Base-by-base conservation (phyloP, 2,329 filamentous ascomycete genomes). In the Monilinia laxa region DNA sequence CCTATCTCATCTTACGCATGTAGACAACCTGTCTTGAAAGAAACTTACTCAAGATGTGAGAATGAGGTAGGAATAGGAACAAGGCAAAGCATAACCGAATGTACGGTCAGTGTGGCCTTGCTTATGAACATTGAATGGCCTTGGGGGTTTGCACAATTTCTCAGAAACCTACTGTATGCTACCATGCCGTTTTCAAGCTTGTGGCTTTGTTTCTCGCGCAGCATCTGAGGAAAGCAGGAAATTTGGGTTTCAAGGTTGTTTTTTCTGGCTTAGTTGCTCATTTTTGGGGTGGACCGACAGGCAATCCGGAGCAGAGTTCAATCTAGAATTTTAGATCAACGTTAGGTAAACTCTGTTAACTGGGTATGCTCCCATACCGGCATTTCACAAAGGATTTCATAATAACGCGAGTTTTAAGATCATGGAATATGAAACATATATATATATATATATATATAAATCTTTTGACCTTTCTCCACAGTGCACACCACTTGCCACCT, bases 251-350 rank as follows among this genome's bases (percentile, higher is more conserved):
- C 54, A 42, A 45, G 42, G 42, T 54, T 63, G n/a, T 6, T 53
- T 49, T 18, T 54, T 52, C 14, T 3, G 28, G 7, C 35, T 31
- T 54, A 54, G 28, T 31, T 35, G 3, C 38, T 25, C 25, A 31
- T 25, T 12, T 52, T 62, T 25, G 28, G 28, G 20, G 59, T 40
- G 59, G 28, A 23, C 12, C 45, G 25, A 25, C 35, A 51, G 38
- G 23, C 18, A 47, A 58, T 58, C 20, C 10, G 6, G 56, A 59
- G n/a, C 57, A 38, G n/a, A 60, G 42, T 42, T 49, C 25, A 47
- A 38, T 57, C 62, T 64, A 57, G 62, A 64, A 64, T 52, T 56
- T 57, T 42, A 56, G 62, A 64, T 64, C 62, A 64, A 64, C 51
- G 53, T 64, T 47, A 47, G 31, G 51, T 16, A 64, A 56, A 64